Base-by-base conservation (phyloP, 2,329 filamentous ascomycete species). In the Endoconidiophora polonica region DNA sequence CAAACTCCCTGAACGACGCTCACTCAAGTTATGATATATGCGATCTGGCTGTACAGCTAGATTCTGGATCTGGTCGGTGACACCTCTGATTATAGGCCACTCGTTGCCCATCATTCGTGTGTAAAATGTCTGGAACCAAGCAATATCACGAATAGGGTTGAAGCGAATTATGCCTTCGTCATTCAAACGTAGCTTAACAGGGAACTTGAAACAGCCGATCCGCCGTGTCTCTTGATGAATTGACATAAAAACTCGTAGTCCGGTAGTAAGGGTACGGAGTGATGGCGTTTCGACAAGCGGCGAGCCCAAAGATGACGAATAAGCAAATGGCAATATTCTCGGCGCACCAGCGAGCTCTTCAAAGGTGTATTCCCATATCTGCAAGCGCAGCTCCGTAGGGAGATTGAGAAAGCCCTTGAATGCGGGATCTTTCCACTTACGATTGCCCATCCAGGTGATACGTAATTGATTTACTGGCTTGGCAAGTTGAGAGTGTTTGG, bases 341-440 rank as follows among this genome's bases (percentile, higher is more conserved):
- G 51, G 43, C 2, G 26, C 29, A 7, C 29, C 22, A 22, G 14
- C 16, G 5, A 49, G 6, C 22, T 49, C 46, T 9, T 48, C 46
- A 37, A 53, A 53, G 18, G 51, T 46, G 1, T 46, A 23, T 20
- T 53, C 47, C 51, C 51, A 53, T 16, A 53, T 53, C 4, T 42
- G 23, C 3, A 46, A 24, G 9, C 44, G 42, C 6, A 53, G 46
- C 12, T 49, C 46, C 9, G 9, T 16, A 9, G 51, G 51, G 9
- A 49, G 47, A 5, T 37, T 7, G 7, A 44, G 43, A 20, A 53
- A 53, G n/a, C 6, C 6, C 5, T 38, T 16, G 29, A 52, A 53
- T 12, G 39, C 29, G 7, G 29, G 33, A n/a, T 46, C 22, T 16
- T 33, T 7, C 29, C 29, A 33, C 7, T 5, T 7, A 9, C 29